phyloP scores from a whole-genome alignment of 2,329 filamentous ascomycete species.

The Talaromyces pinophilus region DNA sequence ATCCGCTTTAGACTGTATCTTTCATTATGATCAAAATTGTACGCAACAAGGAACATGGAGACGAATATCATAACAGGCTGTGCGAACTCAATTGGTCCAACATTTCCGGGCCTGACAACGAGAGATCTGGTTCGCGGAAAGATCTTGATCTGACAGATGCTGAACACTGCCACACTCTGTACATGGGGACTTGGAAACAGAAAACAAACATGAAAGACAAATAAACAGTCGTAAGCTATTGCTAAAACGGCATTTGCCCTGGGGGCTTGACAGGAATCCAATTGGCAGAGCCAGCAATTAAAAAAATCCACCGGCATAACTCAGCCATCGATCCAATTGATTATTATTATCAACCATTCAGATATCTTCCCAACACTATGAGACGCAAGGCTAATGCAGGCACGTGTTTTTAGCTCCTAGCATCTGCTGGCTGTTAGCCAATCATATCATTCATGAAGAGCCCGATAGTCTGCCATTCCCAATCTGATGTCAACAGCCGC shows the following conservation, averaged over 20 bases:
- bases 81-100: neutral
- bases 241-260: neutral
- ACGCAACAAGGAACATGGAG: neutral
- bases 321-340: neutral
- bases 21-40: neutral
- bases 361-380: neutral
- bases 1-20: neutral
- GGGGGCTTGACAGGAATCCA: neutral
- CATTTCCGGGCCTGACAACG: neutral
- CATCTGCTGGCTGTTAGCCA: neutral
- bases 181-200: neutral
- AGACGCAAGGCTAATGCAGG: slow-evolving; percentile 13
- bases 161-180: neutral
- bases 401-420: slow-evolving; percentile 14
- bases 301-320: neutral
- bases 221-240: neutral
- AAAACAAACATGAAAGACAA: neutral
- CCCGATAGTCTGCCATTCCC: neutral
- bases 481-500: slow-evolving; percentile 17
- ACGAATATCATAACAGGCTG: neutral
- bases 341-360: neutral
- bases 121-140: neutral
- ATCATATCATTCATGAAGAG: neutral
- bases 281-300: neutral
- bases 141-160: neutral